Conservation (phyloP, 1,284 basidiomycete species). For the Ustilago nuda region DNA sequence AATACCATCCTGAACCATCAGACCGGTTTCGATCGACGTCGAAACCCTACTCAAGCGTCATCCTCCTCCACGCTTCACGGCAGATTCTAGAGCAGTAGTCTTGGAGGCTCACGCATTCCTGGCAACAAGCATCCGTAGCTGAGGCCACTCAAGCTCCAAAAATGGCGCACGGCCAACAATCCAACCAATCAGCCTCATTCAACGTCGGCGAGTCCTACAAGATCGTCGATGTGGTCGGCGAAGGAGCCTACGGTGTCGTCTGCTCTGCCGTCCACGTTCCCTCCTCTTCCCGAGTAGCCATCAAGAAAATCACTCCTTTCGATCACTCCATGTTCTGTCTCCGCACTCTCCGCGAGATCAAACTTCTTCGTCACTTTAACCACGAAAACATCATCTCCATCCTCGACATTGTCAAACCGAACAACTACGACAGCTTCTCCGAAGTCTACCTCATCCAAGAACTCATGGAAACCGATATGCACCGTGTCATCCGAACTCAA, state of each 20-base stretch:
- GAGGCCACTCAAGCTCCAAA: background rate
- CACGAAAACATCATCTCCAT: slow-evolving; percentile 67
- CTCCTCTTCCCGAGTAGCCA: slow-evolving; percentile 69
- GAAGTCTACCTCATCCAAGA: slow-evolving; percentile 85
- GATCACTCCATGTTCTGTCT: slow-evolving; percentile 69
- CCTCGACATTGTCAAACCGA: slow-evolving; percentile 61
- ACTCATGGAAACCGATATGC: slow-evolving; percentile 69
- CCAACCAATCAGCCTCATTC: slow-evolving; percentile 41
- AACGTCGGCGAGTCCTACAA: slow-evolving; percentile 62
- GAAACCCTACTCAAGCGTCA: background rate
- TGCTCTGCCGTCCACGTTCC: slow-evolving; percentile 70
- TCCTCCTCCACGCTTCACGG: background rate
- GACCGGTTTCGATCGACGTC: background rate
- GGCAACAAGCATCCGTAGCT: background rate
- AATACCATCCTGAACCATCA: background rate
- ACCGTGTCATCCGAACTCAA: slow-evolving; percentile 69
- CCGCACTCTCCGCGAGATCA: slow-evolving; percentile 67
- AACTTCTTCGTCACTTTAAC: slow-evolving; percentile 67
- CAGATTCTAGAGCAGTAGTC: background rate
- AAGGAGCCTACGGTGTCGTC: slow-evolving; percentile 71
- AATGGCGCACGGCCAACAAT: slow-evolving; percentile 44
- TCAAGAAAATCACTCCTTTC: slow-evolving; percentile 70
- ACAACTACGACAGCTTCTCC: slow-evolving; percentile 84
- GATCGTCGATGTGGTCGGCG: slow-evolving; percentile 71
- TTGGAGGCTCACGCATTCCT: too few species aligned